Base-by-base conservation (phyloP, 1,284 basidiomycete genomes). In the Ustilago tritici region DNA sequence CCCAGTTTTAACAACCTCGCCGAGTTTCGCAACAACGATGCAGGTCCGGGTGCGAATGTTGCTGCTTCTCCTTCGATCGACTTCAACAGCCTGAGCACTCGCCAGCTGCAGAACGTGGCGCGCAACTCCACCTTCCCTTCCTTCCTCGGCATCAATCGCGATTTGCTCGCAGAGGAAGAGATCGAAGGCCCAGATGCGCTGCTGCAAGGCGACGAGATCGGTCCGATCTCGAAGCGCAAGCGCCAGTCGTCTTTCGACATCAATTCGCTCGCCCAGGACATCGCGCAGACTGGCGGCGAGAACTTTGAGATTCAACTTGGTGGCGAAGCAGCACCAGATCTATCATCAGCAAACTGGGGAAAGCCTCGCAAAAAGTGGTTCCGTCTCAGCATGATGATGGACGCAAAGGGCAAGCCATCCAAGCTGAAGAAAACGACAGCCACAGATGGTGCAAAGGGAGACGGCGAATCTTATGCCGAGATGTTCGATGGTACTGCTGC, bases 361-460 rank as follows among this genome's bases (percentile, higher is more conserved):
- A 78, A 75, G 58, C 65, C 67, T n/a, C 73, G 73, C 52, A 79
- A 77, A 47, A 79, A 79, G 57, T 79, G 76, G 76, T 78, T 72
- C 65, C 71, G 76, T 11, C 54, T 78, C 17, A 73, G 70, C 67
- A 74, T 69, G 62, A 78, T 78, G 76, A 47, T 59, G 50, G 71
- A 74, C 36, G 68, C 58, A 35, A 74, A 78, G 28, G 73, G 73
- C 58, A 73, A 58, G 54, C 56, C 52, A 4, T 38, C 43, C 6
- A 74, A 78, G 56, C 40, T 55, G 12, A 70, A 70, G 40, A 77
- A 57, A 32, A 31, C 40, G 3, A 15, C 49, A 2, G 36, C 32
- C 28, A 36, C 38, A 1, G 65, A 72, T 19, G 74, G 66, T 14
- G 57, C 34, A 14, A 65, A 76, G 6, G 69, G 62, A 11, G 72